Percentiles rank a stretch among this genome's conserved stretches.
phyloP scores from a whole-genome alignment of 1,284 basidiomycete species.

The Trametes sp. region DNA sequence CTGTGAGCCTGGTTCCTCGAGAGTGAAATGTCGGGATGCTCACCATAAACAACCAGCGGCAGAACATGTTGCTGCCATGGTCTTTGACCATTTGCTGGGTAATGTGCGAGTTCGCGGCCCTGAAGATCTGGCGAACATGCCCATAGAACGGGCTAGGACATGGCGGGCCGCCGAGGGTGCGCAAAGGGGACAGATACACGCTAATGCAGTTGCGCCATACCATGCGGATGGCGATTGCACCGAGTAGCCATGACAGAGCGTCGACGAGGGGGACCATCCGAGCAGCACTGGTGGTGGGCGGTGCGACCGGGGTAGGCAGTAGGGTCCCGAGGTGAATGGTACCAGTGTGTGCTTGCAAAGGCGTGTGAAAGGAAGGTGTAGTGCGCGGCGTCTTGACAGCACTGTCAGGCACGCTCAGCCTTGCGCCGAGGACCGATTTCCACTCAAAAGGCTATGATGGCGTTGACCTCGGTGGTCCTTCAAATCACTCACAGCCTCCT shows the following conservation, averaged over 20 bases:
- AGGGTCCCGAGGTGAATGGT: not conserved
- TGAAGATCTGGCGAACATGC: constrained; percentile 5
- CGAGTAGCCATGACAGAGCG: not conserved
- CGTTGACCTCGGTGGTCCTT: no score
- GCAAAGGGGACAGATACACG: constrained; percentile 7
- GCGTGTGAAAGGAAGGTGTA: no score
- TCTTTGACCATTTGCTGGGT: constrained; percentile 1
- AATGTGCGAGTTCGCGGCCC: not conserved
- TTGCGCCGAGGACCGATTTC: no score
- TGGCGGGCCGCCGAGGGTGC: constrained; percentile 2
- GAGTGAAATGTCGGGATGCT: no score
- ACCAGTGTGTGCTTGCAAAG: no score
- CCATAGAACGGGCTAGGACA: constrained; percentile 12
- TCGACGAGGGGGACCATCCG: not conserved
- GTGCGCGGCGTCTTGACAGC: no score
- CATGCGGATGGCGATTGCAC: not conserved
- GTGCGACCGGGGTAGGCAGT: not conserved
- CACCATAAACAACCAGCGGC: constrained; percentile 14
- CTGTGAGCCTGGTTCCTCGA: no score
- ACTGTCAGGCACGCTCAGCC: no score
- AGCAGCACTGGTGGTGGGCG: no score
- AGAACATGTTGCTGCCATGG: constrained; percentile 2
- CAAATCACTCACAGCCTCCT: no score
- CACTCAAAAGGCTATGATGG: no score
- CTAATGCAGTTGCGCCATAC: not conserved